Base-by-base conservation (phyloP, 768 basidiomycete species). In the Dentipellis fragilis region DNA sequence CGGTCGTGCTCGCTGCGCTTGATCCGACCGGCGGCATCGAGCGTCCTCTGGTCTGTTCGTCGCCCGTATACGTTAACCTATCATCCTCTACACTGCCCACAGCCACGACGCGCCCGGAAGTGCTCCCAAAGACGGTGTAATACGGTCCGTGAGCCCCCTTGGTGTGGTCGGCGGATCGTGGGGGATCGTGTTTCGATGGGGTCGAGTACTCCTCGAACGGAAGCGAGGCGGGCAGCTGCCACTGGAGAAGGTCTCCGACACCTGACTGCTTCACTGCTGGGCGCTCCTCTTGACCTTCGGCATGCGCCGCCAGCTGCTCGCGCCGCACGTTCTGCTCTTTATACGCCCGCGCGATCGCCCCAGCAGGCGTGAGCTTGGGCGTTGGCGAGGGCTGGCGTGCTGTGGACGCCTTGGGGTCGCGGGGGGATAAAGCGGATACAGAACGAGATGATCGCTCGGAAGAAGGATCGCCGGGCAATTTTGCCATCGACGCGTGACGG, bases 341-440 rank as follows among this genome's bases (percentile, higher is more conserved):
- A 38, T 62, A 62, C 10, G 61, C 61, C 29, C 54, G 61, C 12
- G 49, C 59, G 19, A 62, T 60, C 8, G 56, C 59, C 10, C 59
- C 56, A 1, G 61, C 61, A 17, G 61, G 61, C 11, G 61, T 62
- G 10, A 62, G 56, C 59, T 54, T 62, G 36, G 48, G 47, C 29
- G 59, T 54, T 3, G 48, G 48, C 16, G 12, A 16, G 34, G 59
- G n/a, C 17, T 38, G 21, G 21, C 14, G 56, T 14, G 21, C 22
- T 9, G 19, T 10, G 3, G 22, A 23, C 9, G 19, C 48, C 16
- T 16, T 14, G 2, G 48, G 48, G 10, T 22, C 21, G 21, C 48
- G 48, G 19, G 22, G 14, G 12, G 29, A 35, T 22, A 35, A 23
- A 9, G 29, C 17, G 12, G 48, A 23, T 4, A 16, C 16, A 23